Evolutionary conservation across 306 rosid species (phyloP).

Genomic region (Rubus parviflorus): DNA sequence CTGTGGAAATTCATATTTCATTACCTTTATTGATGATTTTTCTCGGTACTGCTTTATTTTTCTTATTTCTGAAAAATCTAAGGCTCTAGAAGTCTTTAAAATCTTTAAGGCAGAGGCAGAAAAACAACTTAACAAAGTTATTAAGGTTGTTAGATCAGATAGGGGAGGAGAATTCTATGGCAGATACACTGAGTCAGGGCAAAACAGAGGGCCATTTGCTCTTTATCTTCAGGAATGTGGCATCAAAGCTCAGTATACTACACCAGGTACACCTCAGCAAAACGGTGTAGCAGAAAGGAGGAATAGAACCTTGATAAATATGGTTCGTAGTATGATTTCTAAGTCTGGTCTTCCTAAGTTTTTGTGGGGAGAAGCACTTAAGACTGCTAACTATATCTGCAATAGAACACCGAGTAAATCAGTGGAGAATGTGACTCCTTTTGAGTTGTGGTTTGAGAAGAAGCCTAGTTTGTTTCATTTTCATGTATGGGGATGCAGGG

Average conservation of each 20-base stretch:
- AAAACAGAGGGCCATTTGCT: not conserved
- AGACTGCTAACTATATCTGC: not conserved
- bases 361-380: not conserved
- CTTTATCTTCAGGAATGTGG: not conserved
- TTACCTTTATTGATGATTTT: not conserved
- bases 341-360: not conserved
- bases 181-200: not conserved
- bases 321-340: not conserved
- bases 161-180: conserved; percentile 1
- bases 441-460: not conserved
- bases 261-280: not conserved
- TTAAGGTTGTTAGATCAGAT: not conserved
- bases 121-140: not conserved
- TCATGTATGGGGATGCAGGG: not conserved
- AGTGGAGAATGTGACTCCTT: not conserved
- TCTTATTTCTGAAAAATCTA: not conserved
- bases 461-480: not conserved
- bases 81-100: not conserved
- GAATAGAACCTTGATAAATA: not conserved
- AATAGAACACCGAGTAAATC: not conserved
- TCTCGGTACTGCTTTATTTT: not conserved
- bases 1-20: not conserved
- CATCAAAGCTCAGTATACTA: not conserved
- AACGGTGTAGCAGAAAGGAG: not conserved
- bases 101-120: not conserved